Conservation (phyloP, 257 asterid genomes). For the Ophiorrhiza pumila region DNA sequence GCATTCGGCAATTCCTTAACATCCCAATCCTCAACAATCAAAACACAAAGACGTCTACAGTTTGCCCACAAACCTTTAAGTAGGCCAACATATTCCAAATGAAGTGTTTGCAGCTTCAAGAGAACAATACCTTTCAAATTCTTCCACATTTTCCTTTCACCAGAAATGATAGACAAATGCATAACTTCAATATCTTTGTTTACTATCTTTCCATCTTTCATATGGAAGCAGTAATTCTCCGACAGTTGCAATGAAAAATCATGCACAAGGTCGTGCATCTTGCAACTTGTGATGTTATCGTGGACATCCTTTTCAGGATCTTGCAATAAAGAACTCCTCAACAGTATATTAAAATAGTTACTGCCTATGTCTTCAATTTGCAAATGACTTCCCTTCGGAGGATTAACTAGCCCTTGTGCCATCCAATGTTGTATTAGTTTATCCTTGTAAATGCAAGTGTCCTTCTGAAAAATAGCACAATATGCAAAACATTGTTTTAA, state of each 20-base stretch:
- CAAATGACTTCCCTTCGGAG: neutral
- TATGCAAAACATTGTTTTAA: conserved; percentile 25
- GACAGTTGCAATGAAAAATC: conserved; percentile 20
- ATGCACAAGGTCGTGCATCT: conserved; percentile 38
- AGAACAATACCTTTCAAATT: neutral
- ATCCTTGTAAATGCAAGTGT: conserved; percentile 19
- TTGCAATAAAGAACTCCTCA: conserved; percentile 23
- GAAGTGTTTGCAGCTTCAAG: conserved; percentile 8
- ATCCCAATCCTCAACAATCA: neutral
- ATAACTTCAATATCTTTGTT: neutral
- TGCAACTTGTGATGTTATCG: conserved; percentile 3
- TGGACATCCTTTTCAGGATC: conserved; percentile 12
- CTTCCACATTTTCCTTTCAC: neutral
- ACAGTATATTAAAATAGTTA: conserved; percentile 8
- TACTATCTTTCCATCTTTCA: neutral
- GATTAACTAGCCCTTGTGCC: conserved; percentile 15
- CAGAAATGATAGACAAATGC: neutral
- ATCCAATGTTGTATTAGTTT: conserved; percentile 29
- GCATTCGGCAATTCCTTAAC: neutral
- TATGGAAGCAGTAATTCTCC: neutral
- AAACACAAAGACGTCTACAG: neutral
- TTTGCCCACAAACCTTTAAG: neutral
- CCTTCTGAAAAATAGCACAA: conserved; percentile 26
- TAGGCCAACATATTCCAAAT: neutral
- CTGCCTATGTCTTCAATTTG: conserved; percentile 20